Conservation (phyloP, 176 grass and related monocot species). For the Musa schizocarpa region DNA sequence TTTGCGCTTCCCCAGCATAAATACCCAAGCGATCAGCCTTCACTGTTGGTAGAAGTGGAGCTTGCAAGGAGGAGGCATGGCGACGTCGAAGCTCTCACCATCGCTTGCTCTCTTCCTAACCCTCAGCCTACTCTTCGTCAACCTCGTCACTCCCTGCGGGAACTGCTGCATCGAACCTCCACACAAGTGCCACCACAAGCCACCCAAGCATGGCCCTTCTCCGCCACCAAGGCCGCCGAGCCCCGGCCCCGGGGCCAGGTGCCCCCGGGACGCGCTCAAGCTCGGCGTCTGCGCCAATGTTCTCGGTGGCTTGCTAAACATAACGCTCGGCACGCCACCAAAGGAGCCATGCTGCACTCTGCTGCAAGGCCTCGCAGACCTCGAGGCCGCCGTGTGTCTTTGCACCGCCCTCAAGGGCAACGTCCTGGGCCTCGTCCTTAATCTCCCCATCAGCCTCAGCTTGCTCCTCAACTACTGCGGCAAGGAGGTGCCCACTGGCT, state of each 20-base stretch:
- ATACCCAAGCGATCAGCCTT: background rate
- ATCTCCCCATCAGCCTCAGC: slow-evolving; percentile 37
- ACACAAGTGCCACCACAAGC: background rate
- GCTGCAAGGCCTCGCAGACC: slow-evolving; percentile 53
- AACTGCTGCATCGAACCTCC: background rate
- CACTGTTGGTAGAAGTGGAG: background rate
- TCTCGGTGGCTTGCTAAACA: slow-evolving; percentile 48
- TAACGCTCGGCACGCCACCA: slow-evolving; percentile 50
- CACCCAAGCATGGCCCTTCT: background rate
- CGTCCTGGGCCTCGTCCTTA: slow-evolving; percentile 42
- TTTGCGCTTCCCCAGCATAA: too few relatives aligned
- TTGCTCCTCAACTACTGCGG: slow-evolving; percentile 57
- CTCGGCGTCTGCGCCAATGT: slow-evolving; percentile 69
- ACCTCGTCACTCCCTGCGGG: background rate
- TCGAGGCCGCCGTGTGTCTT: slow-evolving; percentile 49
- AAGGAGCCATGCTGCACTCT: slow-evolving; percentile 54
- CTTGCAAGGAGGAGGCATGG: background rate
- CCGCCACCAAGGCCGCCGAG: background rate
- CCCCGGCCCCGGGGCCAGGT: background rate
- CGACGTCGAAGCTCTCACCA: background rate
- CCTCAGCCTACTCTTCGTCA: background rate
- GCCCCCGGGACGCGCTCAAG: slow-evolving; percentile 49
- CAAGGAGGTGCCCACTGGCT: slow-evolving; percentile 43
- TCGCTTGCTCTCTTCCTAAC: background rate
- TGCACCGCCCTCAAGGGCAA: slow-evolving; percentile 29